Conservation (phyloP, 441 rosid species). For the Pelargonium cotyledonis region DNA sequence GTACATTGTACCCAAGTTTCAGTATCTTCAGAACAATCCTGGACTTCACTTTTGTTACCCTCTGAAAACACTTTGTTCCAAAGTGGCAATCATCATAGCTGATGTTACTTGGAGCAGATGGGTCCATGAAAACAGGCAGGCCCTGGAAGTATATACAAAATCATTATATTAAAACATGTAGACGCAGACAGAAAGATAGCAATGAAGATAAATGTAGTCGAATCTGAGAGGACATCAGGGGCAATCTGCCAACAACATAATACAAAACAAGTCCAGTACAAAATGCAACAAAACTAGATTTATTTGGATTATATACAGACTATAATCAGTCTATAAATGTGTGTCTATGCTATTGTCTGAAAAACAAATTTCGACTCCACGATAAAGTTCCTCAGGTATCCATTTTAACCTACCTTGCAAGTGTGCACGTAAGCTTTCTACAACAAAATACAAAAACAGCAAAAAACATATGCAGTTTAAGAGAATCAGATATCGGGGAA, state of each 20-base stretch:
- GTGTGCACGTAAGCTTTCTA: background rate
- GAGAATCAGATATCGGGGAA: constrained; percentile 9
- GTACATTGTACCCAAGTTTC: constrained; percentile 79
- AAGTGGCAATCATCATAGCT: constrained; percentile 92
- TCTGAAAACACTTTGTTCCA: constrained; percentile 87
- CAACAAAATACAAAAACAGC: background rate
- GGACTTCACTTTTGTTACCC: constrained; percentile 87
- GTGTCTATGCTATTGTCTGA: background rate
- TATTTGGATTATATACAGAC: no score
- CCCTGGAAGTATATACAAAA: constrained; percentile 42
- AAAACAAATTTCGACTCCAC: background rate
- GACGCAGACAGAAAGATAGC: constrained; percentile 1
- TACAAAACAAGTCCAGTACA: background rate
- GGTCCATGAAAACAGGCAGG: constrained; percentile 75
- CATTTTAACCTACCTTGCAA: background rate
- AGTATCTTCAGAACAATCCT: constrained; percentile 75
- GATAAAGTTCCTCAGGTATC: background rate
- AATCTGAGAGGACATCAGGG: constrained; percentile 5
- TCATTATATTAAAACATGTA: constrained; percentile 7
- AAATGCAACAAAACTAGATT: no score
- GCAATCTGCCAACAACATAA: constrained; percentile 6
- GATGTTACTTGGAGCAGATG: constrained; percentile 60
- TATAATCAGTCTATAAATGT: no score
- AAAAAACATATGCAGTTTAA: background rate
- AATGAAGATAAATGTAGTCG: constrained; percentile 11